Base-by-base conservation (phyloP, 2,329 filamentous ascomycete species). In the Cercospora sesami region DNA sequence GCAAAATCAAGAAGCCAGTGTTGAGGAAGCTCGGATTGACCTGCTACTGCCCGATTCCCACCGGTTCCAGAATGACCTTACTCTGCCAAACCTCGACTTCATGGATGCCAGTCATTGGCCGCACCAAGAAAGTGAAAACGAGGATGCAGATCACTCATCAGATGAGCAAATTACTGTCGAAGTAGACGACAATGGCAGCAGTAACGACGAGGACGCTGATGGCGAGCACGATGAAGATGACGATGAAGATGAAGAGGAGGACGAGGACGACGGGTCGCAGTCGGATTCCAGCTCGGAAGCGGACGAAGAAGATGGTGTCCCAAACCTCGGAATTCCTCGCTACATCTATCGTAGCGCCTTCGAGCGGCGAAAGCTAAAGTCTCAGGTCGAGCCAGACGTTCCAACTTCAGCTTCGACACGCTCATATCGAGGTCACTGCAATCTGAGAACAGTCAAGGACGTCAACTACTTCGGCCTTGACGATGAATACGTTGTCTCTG, bases 401-500 rank as follows among this genome's bases (percentile, higher is more conserved):
- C 85, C 86, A 14, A 88, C 86, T 73, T 82, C 80, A 18, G 79
- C 85, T 1, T 86, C 89, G 70, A 87, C 84, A 2, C 84, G 84
- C 45, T 77, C 83, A 21, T 91, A 89, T 74, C 81, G 81, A 3
- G 89, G 89, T 2, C 89, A 90, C 75, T 90, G 88, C 79, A 90
- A 90, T 71, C 83, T 89, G 63, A 84, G 87, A 71, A 90, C 87
- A 0, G 87, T 90, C 72, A 91, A 91, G 73, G 89, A 91, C 73
- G 87, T 90, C 68, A 90, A 90, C 69, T 91, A 86, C 78, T 90
- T 88, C 69, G 89, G 89, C 0, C 78, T 89, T 42, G 80, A 89
- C 67, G 89, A 91, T 72, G 88, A 90, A 74, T 91, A 90, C 70
- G 87, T 91, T 10, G 87, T 90, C 10, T 88, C 86, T 66, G 89